Base-by-base conservation (phyloP, 257 asterid genomes). In the Penstemon barbatus region DNA sequence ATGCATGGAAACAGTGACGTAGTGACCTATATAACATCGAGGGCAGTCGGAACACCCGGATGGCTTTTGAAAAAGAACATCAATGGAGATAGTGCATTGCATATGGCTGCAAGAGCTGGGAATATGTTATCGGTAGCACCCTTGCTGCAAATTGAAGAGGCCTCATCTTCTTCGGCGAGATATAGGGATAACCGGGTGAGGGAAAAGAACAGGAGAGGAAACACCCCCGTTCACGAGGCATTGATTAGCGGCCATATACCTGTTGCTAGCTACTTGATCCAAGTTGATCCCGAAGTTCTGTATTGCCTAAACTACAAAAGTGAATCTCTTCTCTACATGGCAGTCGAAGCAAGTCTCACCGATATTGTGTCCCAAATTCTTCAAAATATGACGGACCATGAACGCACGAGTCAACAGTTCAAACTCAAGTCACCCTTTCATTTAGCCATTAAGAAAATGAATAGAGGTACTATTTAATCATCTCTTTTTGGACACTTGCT, bases 61-160 rank as follows among this genome's bases (percentile, higher is more conserved):
- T 53, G 18, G 6, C 10, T 69, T 33, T 5, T 68, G 0, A n/a
- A 19, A 49, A 77, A 72, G 64, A 69, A 82, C 61, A 67, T 46
- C 9, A 54, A 56, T 7, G 83, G 81, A 10, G 85, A 79, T 15
- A 77, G 81, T 6, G 74, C 79, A 5, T 66, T 82, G 55, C 87
- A 82, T 66, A 45, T 77, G 19, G 82, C 79, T 61, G 82, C 85
- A 1, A 82, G 63, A 72, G 75, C 70, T 62, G 85, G 83, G 38
- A 60, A 82, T 41, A 42, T 0, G 37, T 59, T 68, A 1, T 39
- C 75, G 62, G 74, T 77, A 7, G 6, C 9, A 36, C 18, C n/a
- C 36, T 65, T 67, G 13, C 43, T 59, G 68, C 40, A 0, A 5
- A 37, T 61, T 38, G 66, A 39, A 54, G 43, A 25, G 33, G 33